Percentiles rank a stretch among this genome's conserved stretches.
phyloP scores from a whole-genome alignment of 148 eudicot genomes.

The Amaranthus cruentus region DNA sequence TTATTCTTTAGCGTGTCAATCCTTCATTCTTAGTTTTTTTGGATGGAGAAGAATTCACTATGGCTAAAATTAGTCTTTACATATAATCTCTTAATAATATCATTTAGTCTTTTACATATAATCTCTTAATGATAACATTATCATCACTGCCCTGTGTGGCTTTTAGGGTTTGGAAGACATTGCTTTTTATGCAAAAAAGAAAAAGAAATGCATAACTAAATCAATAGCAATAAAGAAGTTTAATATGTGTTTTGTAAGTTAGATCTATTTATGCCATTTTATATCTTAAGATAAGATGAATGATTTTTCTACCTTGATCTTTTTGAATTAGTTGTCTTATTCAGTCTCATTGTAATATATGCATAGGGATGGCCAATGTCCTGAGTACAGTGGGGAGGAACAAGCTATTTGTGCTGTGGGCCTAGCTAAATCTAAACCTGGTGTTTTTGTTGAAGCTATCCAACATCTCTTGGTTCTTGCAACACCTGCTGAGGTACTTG shows the following conservation, averaged over 20 bases:
- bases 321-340: constrained; percentile 10
- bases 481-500: constrained; percentile 90
- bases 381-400: constrained; percentile 92
- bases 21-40: neutral
- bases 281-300: neutral
- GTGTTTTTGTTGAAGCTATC: constrained; percentile 91
- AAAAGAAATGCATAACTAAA: neutral
- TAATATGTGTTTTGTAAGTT: neutral
- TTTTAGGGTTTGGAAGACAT: neutral
- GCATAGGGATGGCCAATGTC: constrained; percentile 95
- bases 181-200: neutral
- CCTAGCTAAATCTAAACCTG: constrained; percentile 77
- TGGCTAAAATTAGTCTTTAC: neutral
- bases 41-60: neutral
- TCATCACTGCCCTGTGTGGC: neutral
- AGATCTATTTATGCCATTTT: neutral
- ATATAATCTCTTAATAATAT: neutral
- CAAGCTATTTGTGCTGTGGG: constrained; percentile 99
- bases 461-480: constrained; percentile 82
- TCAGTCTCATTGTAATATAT: constrained; percentile 1
- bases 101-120: neutral
- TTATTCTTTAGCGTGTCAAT: no score
- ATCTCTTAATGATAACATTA: neutral
- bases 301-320: neutral
- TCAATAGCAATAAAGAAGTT: neutral